Base-by-base conservation (phyloP, 2,329 filamentous ascomycete species). In the Ophiostoma ips region DNA sequence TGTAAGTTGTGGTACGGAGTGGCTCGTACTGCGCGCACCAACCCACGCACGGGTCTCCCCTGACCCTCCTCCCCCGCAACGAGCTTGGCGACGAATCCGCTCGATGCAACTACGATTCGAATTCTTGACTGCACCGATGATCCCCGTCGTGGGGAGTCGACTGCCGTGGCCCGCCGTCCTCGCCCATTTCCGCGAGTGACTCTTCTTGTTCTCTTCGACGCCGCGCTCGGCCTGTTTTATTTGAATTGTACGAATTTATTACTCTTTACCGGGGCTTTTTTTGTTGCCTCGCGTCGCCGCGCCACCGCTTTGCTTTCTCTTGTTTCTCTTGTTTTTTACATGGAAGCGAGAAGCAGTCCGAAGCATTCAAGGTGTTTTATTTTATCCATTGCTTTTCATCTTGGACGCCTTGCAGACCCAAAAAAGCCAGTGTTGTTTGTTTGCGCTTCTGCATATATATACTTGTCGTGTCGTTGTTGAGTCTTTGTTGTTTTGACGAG, bases 171-270 rank as follows among this genome's bases (percentile, higher is more conserved):
- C 18, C 33, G 16, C 33, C 33, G 1, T 13, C 31, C 12, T 33
- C 43, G 28, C n/a, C 35, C 9, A n/a, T n/a, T 18, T 3, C 16
- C 10, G 36, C 36, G 36, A 38, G 37, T 18, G 37, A 13, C 21
- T 21, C 16, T 43, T 43, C 24, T 30, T 43, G 40, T 43, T 43
- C 40, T 18, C 24, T 43, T 43, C 40, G 40, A 43, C n/a, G 40
- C 30, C 40, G 16, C 40, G 16, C 13, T 30, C 24, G 40, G 30
- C 40, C 11, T 43, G 40, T 41, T 41, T 24, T 31, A 43, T 43
- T n/a, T 43, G 40, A 31, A 43, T 21, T 43, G 40, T 43, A 43
- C 40, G 10, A 16, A 31, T 43, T 43, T 43, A 43, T 43, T 43
- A 34, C 13, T 34, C 13, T 34, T 34, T 34, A 41, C 21, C n/a